Evolutionary conservation across 2,329 filamentous ascomycete genomes (phyloP), one percentile per base, ranked within the genome.

Genomic region (Cladophialophora immunda): DNA sequence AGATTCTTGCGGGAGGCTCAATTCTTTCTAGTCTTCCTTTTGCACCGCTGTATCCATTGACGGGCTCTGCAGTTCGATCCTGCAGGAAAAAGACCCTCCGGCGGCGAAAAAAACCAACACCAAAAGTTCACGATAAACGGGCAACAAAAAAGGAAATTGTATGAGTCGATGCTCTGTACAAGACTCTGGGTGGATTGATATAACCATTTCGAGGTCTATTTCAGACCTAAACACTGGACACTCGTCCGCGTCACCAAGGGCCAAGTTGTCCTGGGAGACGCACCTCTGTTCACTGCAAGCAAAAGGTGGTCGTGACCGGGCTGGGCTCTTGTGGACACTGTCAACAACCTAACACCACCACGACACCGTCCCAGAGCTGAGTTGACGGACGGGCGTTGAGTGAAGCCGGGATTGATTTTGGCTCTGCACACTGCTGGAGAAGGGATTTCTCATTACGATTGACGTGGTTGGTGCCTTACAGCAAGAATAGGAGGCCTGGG

Each of bases 1-100:
- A 57, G 27, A 22, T 47, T 55, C n/a, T 64, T 57, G 55, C 32
- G 38, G 61, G 59, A 58, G 58, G 47, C 50, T 63, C 55, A 32
- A 56, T 58, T 30, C 32, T 57, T 62, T 41, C 38, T 36, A 27
- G 38, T 15, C 67, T 38, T 60, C 54, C 52, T 58, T 55, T 60
- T 58, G 56, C 62, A 36, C 29, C 15, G n/a, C 45, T 19, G 25
- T 6, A 38, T 17, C 9, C 38, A 30, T 50, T 30, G 38, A 45
- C 57, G 45, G 45, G 22, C 29, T 17, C 57, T 17, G 38, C 36
- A 13, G 34, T 13, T 25, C 25, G 25, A 47, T 29, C 56, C 29
- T 19, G 36, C 38, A 13, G 27, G 27, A 59, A 34, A 17, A 13
- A 50, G 4, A 9, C 6, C 27, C 9, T 27, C 29, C 29, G 38